Percentiles rank a stretch among this genome's conserved stretches.
These are phyloP conservation scores for Rhizophagus sp. DNA, from an alignment of 192 early-diverging fungal species.

Conservation along the genomic window DNA sequence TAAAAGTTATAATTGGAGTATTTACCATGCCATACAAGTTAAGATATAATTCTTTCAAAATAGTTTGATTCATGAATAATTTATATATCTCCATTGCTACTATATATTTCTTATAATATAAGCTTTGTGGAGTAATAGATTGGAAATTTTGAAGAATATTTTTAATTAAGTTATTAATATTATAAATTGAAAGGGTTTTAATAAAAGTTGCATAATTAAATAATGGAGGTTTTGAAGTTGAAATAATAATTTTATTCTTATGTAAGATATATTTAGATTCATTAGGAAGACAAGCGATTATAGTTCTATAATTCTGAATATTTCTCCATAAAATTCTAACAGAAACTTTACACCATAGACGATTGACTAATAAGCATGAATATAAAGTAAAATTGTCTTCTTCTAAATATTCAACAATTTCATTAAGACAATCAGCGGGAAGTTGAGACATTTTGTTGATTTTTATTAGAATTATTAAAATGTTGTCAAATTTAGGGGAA, in stretches of 20 bases:
- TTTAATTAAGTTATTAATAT: too few relatives aligned
- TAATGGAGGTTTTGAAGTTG: not conserved
- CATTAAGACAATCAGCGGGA: not conserved
- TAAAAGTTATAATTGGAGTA: not conserved
- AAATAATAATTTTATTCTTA: not conserved
- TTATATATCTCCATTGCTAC: not conserved
- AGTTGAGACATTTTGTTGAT: too few relatives aligned
- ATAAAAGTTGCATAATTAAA: not conserved
- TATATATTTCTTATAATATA: not conserved
- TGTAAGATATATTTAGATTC: not conserved
- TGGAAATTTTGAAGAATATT: not conserved
- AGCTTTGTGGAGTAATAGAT: not conserved
- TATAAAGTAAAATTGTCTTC: not conserved
- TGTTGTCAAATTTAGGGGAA: too few relatives aligned
- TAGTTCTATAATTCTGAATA: not conserved
- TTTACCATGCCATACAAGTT: not conserved
- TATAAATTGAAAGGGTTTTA: not conserved
- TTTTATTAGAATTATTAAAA: too few relatives aligned
- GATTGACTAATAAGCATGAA: not conserved
- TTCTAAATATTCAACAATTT: not conserved
- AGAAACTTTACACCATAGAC: not conserved
- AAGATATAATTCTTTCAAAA: not conserved
- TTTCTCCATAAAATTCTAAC: not conserved
- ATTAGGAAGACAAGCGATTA: not conserved
- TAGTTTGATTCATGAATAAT: not conserved